Evolutionary conservation across 345 rosid species (phyloP).

Genomic region (Acer saccharum): DNA sequence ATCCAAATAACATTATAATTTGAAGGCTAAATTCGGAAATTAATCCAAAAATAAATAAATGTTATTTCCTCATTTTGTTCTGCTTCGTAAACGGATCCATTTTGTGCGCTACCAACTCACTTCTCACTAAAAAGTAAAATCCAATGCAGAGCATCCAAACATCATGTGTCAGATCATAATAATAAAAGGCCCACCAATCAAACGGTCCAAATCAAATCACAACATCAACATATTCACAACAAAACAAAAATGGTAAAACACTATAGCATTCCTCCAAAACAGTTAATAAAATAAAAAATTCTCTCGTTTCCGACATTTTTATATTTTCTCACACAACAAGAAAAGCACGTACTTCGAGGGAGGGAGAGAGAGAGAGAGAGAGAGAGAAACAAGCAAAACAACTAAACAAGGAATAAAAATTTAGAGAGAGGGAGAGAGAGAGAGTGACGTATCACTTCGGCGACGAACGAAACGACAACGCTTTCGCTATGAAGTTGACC

Average conservation of each 20-base stretch:
- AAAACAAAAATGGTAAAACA: not conserved
- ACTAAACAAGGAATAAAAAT: not conserved
- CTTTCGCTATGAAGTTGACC: conserved; percentile 39
- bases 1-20: no score
- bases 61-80: not conserved
- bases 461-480: conserved; percentile 6
- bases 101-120: not conserved
- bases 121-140: not conserved
- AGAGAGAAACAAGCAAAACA: conserved; percentile 1
- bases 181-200: not conserved
- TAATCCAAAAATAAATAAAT: no score
- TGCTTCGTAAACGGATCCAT: not conserved
- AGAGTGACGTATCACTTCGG: not conserved
- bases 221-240: no score
- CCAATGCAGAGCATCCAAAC: not conserved
- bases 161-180: not conserved
- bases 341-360: conserved; percentile 7
- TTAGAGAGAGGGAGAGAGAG: not conserved
- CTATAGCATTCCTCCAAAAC: not conserved
- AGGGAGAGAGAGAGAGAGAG: not conserved
- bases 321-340: not conserved
- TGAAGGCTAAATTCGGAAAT: no score
- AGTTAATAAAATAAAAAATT: not conserved
- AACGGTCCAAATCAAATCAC: not conserved
- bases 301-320: not conserved